Evolutionary conservation across 2,329 filamentous ascomycete species (phyloP), one percentile per base, ranked within the genome.

Genomic region (Pseudocercospora eumusae): DNA sequence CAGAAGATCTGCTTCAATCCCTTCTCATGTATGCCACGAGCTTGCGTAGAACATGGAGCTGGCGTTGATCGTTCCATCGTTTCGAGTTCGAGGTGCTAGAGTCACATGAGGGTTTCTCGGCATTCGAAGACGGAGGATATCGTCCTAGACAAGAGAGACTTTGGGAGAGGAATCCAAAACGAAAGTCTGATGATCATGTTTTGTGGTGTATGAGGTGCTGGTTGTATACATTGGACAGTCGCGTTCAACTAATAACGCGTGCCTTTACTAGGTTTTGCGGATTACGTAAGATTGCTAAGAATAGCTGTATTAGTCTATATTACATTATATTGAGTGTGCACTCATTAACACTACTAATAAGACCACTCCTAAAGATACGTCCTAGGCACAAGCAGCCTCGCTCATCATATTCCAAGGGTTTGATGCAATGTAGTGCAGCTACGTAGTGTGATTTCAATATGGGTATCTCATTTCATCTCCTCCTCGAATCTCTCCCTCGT

Each of bases 11-110:
- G 67, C n/a, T 76, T 76, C 59, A 73, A 74, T 42, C 73, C 73
- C 4, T 77, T 77, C 60, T 74, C 70, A 27, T 75, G 73, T 54
- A 75, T 74, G 0, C 74, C 75, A 0, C 64, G 75, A n/a, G 74
- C 74, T 18, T 77, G 75, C 60, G 73, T 77, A 49, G 75, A n/a
- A n/a, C 11, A 76, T 77, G 71, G 73, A 75, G 40, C 58, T 76
- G 57, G 66, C 72, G 15, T 60, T 76, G 40, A 75, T 74, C 55
- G 66, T 76, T 28, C 49, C 64, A 67, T 50, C 57, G 68, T 15
- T 70, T 69, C 56, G 66, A 71, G 11, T 68, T 70, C 28, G 68
- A 67, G 56, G 61, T 70, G n/a, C 55, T 71, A 52, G 64, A 70
- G 47, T 66, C 66, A 20, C 57, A 66, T 15, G 70, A 71, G 49